Evolutionary conservation across 2,329 filamentous ascomycete genomes (phyloP).

Genomic region (Chaetomiaceae sp.): DNA sequence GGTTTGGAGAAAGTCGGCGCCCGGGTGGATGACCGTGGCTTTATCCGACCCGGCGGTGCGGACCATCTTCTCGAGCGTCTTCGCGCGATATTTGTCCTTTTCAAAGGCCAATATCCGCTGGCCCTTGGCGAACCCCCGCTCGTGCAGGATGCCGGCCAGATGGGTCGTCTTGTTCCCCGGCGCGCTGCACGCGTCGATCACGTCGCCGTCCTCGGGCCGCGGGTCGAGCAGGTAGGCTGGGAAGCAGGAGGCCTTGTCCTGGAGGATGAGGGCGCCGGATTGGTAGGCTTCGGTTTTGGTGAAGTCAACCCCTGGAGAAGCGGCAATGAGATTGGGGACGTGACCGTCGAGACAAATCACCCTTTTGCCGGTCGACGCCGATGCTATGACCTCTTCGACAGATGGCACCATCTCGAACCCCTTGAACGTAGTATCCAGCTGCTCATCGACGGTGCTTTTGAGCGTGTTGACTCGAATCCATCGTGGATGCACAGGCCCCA

Average conservation of each 20-base stretch:
- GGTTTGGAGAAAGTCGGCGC: slow-evolving; percentile 77
- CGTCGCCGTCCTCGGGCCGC: slow-evolving; percentile 60
- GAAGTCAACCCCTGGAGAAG: slow-evolving; percentile 68
- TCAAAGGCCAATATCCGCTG: slow-evolving; percentile 72
- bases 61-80: slow-evolving; percentile 82
- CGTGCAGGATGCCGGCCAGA: slow-evolving; percentile 67
- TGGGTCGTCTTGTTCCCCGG: slow-evolving; percentile 98
- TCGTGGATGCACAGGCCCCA: slow-evolving; percentile 62
- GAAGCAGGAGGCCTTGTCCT: slow-evolving; percentile 97
- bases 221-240: slow-evolving; percentile 83
- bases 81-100: slow-evolving; percentile 65
- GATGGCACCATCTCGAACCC: slow-evolving; percentile 53
- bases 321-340: slow-evolving; percentile 77
- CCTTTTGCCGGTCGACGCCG: slow-evolving; percentile 34
- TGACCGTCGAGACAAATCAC: slow-evolving; percentile 70
- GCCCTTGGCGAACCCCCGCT: slow-evolving; percentile 31
- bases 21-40: slow-evolving; percentile 63
- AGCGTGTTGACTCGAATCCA: slow-evolving; percentile 89
- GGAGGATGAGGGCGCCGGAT: slow-evolving; percentile 75
- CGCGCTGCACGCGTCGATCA: slow-evolving; percentile 91
- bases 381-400: slow-evolving; percentile 52
- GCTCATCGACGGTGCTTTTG: slow-evolving; percentile 63
- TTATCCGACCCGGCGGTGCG: slow-evolving; percentile 65
- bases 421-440: slow-evolving; percentile 71
- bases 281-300: slow-evolving; percentile 69